Percentiles rank a stretch among this genome's conserved stretches.
These are phyloP conservation scores for Podila epicladia DNA, from an alignment of 192 early-diverging fungal genomes.

Conservation along the genomic window DNA sequence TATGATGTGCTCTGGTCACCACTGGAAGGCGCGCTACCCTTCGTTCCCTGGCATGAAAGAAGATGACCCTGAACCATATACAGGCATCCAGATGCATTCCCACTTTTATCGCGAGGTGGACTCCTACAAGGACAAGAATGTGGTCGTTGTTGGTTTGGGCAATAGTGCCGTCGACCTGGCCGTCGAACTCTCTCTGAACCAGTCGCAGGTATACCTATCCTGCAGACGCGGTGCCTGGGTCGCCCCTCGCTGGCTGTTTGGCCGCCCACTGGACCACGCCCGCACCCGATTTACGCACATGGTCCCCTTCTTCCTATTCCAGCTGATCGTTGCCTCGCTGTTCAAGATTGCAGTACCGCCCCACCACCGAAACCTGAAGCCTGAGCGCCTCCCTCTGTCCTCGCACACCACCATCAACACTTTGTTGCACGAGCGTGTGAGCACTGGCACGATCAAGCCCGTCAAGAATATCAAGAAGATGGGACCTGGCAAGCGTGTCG, in stretches of 20 bases:
- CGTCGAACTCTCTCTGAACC: slow-evolving; percentile 63
- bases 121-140: slow-evolving; percentile 59
- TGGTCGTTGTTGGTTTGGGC: slow-evolving; percentile 66
- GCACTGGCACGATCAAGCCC: slow-evolving; percentile 60
- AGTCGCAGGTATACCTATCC: slow-evolving; percentile 60
- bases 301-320: slow-evolving; percentile 50
- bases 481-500: slow-evolving; percentile 46
- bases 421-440: slow-evolving; percentile 59
- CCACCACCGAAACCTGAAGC: slow-evolving; percentile 53
- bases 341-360: slow-evolving; percentile 5
- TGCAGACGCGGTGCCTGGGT: slow-evolving; percentile 50
- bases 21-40: slow-evolving; percentile 62
- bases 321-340: slow-evolving; percentile 13
- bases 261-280: slow-evolving; percentile 59
- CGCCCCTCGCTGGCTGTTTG: slow-evolving; percentile 54
- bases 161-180: slow-evolving; percentile 68
- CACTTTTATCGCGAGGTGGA: slow-evolving; percentile 65
- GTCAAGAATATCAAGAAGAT: slow-evolving; percentile 58
- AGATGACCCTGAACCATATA: slow-evolving; percentile 34
- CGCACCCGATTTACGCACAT: slow-evolving; percentile 48
- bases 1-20: slow-evolving; percentile 70
- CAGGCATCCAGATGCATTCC: slow-evolving; percentile 64
- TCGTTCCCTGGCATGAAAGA: slow-evolving; percentile 60
- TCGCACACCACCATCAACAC: slow-evolving; percentile 61
- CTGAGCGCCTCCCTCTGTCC: slow-evolving; percentile 40